Evolutionary conservation across 768 basidiomycete genomes (phyloP).

Genomic region (Boletellus emodensis): DNA sequence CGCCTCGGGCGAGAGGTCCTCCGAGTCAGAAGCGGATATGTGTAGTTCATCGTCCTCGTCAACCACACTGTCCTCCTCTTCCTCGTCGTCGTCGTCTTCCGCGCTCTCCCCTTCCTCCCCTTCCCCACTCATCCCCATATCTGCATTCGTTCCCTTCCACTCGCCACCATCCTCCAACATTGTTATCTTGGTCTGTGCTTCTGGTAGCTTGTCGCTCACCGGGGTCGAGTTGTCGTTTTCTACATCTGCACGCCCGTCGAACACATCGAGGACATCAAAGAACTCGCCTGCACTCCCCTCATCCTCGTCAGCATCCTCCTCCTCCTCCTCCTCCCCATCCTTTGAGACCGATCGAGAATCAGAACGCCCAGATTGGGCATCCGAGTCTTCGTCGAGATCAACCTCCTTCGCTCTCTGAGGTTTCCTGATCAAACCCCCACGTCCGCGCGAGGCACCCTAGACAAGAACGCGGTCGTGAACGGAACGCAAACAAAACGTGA

Average conservation of each 20-base stretch:
- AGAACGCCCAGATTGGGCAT: slow-evolving; percentile 27
- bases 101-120: slow-evolving; percentile 31
- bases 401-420: slow-evolving; percentile 45
- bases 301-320: slow-evolving; percentile 45
- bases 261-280: slow-evolving; percentile 60
- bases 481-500: background rate
- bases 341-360: slow-evolving; percentile 17
- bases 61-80: slow-evolving; percentile 31
- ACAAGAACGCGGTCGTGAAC: background rate
- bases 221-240: slow-evolving; percentile 8
- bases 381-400: slow-evolving; percentile 59
- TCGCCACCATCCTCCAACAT: slow-evolving; percentile 41
- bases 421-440: slow-evolving; percentile 26
- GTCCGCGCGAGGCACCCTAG: slow-evolving; percentile 17
- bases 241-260: slow-evolving; percentile 56
- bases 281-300: slow-evolving; percentile 51
- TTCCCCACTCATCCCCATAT: slow-evolving; percentile 33
- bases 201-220: slow-evolving; percentile 10
- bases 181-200: slow-evolving; percentile 50
- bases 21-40: slow-evolving; percentile 45
- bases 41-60: slow-evolving; percentile 43
- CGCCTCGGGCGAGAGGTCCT: slow-evolving; percentile 50
- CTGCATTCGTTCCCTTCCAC: slow-evolving; percentile 10
- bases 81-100: background rate
- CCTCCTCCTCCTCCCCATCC: slow-evolving; percentile 35